phyloP scores from a whole-genome alignment of 495 filamentous ascomycete species.

The Penicillium robsamsonii region DNA sequence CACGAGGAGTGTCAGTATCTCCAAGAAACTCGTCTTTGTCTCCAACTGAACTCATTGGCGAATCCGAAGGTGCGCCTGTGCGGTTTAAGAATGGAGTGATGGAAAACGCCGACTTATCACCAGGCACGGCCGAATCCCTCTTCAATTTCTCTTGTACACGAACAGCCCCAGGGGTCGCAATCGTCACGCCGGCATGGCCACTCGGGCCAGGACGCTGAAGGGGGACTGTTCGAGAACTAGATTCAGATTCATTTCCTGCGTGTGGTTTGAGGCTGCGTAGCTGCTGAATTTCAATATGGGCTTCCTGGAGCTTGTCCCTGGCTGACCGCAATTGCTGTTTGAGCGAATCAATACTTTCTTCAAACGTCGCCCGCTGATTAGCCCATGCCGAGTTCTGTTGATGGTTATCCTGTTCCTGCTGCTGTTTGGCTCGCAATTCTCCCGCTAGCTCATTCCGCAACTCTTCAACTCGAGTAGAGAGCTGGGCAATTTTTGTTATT shows the following conservation, averaged over 20 bases:
- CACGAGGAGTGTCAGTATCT: constrained; percentile 3
- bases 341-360: constrained; percentile 66
- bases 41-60: constrained; percentile 36
- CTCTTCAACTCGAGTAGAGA: constrained; percentile 41
- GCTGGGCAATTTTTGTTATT: constrained; percentile 45
- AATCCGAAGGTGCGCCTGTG: constrained; percentile 53
- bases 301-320: constrained; percentile 68
- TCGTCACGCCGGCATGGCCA: constrained; percentile 48
- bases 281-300: constrained; percentile 44
- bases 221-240: constrained; percentile 35
- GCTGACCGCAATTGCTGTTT: constrained; percentile 62
- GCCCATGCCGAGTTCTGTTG: constrained; percentile 48
- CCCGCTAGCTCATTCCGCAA: constrained; percentile 43
- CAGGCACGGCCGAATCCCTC: constrained; percentile 55
- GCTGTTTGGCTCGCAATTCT: constrained; percentile 43
- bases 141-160: constrained; percentile 53
- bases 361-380: constrained; percentile 54
- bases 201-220: constrained; percentile 42
- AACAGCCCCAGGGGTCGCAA: constrained; percentile 68
- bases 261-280: constrained; percentile 30
- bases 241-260: constrained; percentile 26
- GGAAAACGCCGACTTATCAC: constrained; percentile 86
- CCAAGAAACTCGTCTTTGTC: constrained; percentile 28
- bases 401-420: constrained; percentile 29
- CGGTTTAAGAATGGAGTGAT: constrained; percentile 91